phyloP scores from a whole-genome alignment of 2,329 filamentous ascomycete genomes.

The Neonectria ditissima region DNA sequence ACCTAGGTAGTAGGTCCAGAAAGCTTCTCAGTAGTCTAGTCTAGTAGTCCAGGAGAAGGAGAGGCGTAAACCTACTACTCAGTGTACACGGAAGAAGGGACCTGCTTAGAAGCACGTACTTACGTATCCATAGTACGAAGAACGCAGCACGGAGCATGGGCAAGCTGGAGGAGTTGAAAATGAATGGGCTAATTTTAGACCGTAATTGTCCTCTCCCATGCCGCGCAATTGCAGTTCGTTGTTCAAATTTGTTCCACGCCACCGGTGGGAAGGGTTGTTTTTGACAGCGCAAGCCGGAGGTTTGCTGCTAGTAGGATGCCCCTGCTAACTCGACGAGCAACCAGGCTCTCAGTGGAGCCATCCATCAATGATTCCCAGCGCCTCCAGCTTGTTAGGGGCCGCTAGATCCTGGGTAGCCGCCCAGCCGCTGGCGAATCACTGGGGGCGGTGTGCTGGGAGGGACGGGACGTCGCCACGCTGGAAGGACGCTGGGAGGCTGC shows the following conservation, averaged over 20 bases:
- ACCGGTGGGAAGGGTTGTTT: constrained; percentile 17
- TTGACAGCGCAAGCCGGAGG: not conserved
- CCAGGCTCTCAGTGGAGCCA: constrained; percentile 10
- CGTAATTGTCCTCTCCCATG: constrained; percentile 12
- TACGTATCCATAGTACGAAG: not conserved
- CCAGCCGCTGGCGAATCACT: constrained; percentile 33
- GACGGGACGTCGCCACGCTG: not conserved
- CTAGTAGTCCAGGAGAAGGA: constrained; percentile 13
- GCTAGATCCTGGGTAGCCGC: constrained; percentile 35
- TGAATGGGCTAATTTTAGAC: not conserved
- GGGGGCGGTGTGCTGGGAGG: constrained; percentile 10
- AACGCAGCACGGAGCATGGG: not conserved
- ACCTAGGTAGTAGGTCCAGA: no score
- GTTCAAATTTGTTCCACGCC: constrained; percentile 14
- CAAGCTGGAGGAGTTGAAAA: not conserved
- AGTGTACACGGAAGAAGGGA: no score
- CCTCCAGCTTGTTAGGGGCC: constrained; percentile 36
- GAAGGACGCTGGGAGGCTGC: constrained; percentile 18
- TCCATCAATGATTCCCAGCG: constrained; percentile 29
- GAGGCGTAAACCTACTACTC: no score
- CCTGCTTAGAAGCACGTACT: not conserved
- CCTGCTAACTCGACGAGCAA: not conserved
- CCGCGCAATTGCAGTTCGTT: constrained; percentile 20
- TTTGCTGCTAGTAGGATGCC: not conserved
- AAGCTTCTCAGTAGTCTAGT: no score